Evolutionary conservation across 768 basidiomycete genomes (phyloP).

Genomic region (Trametopsis cervina): DNA sequence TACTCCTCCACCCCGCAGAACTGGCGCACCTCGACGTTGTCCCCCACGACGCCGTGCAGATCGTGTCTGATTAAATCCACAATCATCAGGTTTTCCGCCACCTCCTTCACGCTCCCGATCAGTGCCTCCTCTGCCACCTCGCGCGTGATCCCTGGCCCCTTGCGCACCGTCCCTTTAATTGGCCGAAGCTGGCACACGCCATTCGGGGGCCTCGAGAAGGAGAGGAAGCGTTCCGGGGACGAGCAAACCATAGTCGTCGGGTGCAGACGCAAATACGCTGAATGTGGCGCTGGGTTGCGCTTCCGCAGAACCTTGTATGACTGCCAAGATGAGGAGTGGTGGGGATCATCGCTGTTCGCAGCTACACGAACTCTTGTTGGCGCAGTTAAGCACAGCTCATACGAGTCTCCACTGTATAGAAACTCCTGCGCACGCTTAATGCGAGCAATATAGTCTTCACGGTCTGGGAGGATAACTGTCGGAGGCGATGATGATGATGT

Average conservation of each 20-base stretch:
- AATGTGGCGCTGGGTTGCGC: constrained; percentile 85
- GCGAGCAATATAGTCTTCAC: constrained; percentile 52
- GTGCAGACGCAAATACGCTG: constrained; percentile 71
- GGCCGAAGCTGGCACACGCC: constrained; percentile 79
- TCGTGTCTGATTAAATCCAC: constrained; percentile 95
- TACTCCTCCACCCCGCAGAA: constrained; percentile 90
- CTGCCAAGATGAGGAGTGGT: constrained; percentile 51
- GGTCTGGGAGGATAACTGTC: constrained; percentile 47
- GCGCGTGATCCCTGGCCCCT: constrained; percentile 55
- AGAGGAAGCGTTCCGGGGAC: constrained; percentile 89
- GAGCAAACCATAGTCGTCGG: constrained; percentile 77
- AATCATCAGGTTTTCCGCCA: constrained; percentile 97
- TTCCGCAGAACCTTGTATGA: constrained; percentile 65
- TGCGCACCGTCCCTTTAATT: constrained; percentile 88
- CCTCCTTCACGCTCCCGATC: constrained; percentile 73
- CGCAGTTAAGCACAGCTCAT: constrained; percentile 88
- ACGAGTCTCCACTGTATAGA: constrained; percentile 81
- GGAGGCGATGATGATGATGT: constrained; percentile 13
- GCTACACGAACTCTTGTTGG: constrained; percentile 52
- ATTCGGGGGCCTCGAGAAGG: constrained; percentile 59
- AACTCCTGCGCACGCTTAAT: constrained; percentile 68
- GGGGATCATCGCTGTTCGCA: constrained; percentile 18
- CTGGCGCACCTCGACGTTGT: constrained; percentile 74
- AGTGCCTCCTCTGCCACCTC: constrained; percentile 59
- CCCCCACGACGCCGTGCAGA: constrained; percentile 76